Conservation (phyloP, 1,284 basidiomycete genomes). For the Pseudozyma sp. region DNA sequence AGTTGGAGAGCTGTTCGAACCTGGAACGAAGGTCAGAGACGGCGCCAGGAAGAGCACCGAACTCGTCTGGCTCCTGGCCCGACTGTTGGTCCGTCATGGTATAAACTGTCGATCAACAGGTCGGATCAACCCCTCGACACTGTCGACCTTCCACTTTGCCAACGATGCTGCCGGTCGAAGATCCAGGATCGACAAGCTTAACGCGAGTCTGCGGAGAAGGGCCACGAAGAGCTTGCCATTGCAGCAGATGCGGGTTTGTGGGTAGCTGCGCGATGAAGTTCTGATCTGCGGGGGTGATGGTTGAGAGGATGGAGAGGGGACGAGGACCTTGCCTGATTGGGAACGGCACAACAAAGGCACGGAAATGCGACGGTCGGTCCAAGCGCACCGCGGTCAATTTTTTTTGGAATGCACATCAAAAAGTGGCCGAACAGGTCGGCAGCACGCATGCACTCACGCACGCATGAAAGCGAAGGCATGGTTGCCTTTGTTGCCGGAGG, state of each 20-base stretch:
- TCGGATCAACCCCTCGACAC: background rate
- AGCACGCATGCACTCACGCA: background rate
- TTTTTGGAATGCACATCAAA: background rate
- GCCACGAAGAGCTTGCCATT: background rate
- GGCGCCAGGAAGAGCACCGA: slow-evolving; percentile 40
- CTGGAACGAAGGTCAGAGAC: slow-evolving; percentile 47
- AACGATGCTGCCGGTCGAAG: background rate
- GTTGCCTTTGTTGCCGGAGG: background rate
- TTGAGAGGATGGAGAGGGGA: background rate
- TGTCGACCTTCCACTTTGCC: background rate
- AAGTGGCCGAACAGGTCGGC: background rate
- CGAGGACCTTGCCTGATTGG: background rate
- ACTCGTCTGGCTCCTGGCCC: slow-evolving; percentile 45
- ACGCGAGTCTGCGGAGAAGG: background rate
- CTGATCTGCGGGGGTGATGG: background rate
- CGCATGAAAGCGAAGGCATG: background rate
- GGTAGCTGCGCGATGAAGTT: no score
- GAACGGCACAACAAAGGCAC: background rate
- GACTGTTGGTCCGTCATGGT: slow-evolving; percentile 31
- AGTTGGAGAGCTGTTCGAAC: slow-evolving; percentile 54
- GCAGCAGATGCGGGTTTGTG: background rate
- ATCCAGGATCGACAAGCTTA: background rate
- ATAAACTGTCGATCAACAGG: background rate
- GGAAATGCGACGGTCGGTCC: background rate
- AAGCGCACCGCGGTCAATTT: slow-evolving; percentile 3